These are phyloP conservation scores for Yamadazyma triangularis DNA, from an alignment of 1,139 yeast species.

Conservation along the genomic window DNA sequence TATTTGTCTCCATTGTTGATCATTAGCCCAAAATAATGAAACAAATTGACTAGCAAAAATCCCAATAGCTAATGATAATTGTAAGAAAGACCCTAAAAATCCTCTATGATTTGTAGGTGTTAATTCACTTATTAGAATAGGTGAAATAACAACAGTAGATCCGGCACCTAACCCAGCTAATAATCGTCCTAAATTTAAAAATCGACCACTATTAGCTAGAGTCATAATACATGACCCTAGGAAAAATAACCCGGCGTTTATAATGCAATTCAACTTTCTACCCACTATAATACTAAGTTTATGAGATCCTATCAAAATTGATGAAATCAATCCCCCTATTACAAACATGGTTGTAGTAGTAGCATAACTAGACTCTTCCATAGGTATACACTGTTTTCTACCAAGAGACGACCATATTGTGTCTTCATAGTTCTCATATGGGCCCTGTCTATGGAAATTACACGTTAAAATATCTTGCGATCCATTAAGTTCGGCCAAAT, in stretches of 20 bases:
- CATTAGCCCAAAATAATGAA: conserved; percentile 29
- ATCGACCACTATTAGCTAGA: conserved; percentile 14
- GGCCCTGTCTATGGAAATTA: conserved; percentile 18
- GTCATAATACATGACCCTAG: conserved; percentile 27
- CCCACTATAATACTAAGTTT: conserved; percentile 22
- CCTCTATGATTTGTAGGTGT: conserved; percentile 38
- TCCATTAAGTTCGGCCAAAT: conserved; percentile 84
- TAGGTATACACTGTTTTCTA: conserved; percentile 26
- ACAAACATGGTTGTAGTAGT: conserved; percentile 34
- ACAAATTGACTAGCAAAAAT: conserved; percentile 29
- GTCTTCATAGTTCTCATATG: conserved; percentile 17
- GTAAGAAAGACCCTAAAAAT: conserved; percentile 32
- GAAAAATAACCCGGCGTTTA: conserved; percentile 21
- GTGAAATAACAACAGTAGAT: conserved; percentile 32
- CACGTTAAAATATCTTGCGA: conserved; percentile 65
- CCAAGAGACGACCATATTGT: conserved; percentile 25
- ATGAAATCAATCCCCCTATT: conserved; percentile 32
- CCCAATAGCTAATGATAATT: conserved; percentile 34
- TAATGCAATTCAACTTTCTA: conserved; percentile 20
- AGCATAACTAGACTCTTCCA: conserved; percentile 20
- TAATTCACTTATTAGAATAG: conserved; percentile 34
- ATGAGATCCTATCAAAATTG: conserved; percentile 28
- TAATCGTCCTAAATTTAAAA: conserved; percentile 26
- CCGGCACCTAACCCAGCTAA: conserved; percentile 38
- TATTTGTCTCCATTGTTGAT: conserved; percentile 32